Percentiles rank a stretch among this genome's conserved stretches.
Evolutionary conservation across 2,329 filamentous ascomycete species (phyloP).

Genomic region (Pyrenochaeta sp.): DNA sequence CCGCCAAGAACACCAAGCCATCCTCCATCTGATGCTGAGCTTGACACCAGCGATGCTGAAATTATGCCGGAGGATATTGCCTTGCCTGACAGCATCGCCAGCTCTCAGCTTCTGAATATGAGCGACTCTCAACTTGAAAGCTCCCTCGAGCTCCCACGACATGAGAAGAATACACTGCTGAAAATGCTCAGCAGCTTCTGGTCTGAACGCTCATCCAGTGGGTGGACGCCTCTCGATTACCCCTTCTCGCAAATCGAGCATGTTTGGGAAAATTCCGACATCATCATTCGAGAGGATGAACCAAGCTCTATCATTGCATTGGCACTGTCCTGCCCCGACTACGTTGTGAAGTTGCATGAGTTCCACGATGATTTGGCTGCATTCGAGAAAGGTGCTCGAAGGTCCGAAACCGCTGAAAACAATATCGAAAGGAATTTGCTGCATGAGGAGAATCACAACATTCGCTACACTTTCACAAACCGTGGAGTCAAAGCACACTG

Average conservation of each 20-base stretch:
- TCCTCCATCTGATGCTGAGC: conserved; percentile 61
- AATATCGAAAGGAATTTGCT: conserved; percentile 87
- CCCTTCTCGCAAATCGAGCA: conserved; percentile 84
- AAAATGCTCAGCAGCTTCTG: conserved; percentile 97
- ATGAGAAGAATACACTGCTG: conserved; percentile 92
- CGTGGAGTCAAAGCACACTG: conserved; percentile 95
- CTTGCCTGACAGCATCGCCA: conserved; percentile 68
- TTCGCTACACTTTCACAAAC: conserved; percentile 95
- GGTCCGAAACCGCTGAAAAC: conserved; percentile 60
- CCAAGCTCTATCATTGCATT: conserved; percentile 96
- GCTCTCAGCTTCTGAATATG: conserved; percentile 59
- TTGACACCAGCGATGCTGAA: conserved; percentile 73
- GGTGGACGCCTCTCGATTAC: conserved; percentile 92
- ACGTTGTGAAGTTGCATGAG: conserved; percentile 77
- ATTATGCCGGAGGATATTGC: conserved; percentile 73
- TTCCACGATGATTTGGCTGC: conserved; percentile 59
- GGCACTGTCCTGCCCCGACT: conserved; percentile 86
- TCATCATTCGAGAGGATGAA: conserved; percentile 96
- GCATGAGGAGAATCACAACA: conserved; percentile 85
- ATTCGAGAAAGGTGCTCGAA: conserved; percentile 28
- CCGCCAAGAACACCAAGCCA: conserved; percentile 40
- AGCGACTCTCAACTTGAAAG: conserved; percentile 65
- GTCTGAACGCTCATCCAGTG: conserved; percentile 95
- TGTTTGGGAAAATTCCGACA: conserved; percentile 95
- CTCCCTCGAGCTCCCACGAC: conserved; percentile 82